These are phyloP conservation scores for Neonothopanus nambi DNA, from an alignment of 1,284 basidiomycete species.

Conservation along the genomic window DNA sequence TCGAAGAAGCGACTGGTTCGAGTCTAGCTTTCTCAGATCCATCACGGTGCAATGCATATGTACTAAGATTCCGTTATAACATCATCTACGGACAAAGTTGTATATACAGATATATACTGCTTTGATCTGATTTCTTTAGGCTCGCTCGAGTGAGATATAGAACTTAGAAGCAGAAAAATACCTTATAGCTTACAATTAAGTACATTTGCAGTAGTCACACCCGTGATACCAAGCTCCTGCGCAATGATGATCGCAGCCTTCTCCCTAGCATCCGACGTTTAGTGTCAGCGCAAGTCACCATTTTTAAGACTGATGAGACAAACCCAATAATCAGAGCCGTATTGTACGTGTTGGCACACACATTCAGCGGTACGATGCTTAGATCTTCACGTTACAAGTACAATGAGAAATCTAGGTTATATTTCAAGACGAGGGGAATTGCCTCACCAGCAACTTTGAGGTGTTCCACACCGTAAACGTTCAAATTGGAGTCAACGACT, in stretches of 20 bases:
- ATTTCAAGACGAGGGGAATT: neutral
- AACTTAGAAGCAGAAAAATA: no score
- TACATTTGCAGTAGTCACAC: neutral
- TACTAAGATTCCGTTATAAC: no score
- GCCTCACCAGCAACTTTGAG: conserved; percentile 54
- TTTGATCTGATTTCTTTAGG: no score
- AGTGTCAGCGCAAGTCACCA: neutral
- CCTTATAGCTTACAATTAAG: no score
- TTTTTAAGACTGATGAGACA: neutral
- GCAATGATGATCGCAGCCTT: conserved; percentile 22
- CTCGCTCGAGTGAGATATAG: no score
- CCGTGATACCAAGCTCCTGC: conserved; percentile 18
- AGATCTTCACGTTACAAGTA: conserved; percentile 29
- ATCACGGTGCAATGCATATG: no score
- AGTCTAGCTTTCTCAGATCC: no score
- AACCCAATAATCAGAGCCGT: conserved; percentile 15
- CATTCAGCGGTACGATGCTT: conserved; percentile 29
- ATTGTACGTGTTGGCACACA: conserved; percentile 23
- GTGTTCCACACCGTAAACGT: conserved; percentile 60
- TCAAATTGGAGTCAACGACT: conserved; percentile 61
- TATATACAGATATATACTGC: no score
- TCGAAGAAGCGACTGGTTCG: no score
- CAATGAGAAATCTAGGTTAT: neutral
- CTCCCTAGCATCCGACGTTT: conserved; percentile 5
- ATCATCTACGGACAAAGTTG: no score